phyloP scores from a whole-genome alignment of 2,329 filamentous ascomycete genomes.

The Neocucurbitaria cava region DNA sequence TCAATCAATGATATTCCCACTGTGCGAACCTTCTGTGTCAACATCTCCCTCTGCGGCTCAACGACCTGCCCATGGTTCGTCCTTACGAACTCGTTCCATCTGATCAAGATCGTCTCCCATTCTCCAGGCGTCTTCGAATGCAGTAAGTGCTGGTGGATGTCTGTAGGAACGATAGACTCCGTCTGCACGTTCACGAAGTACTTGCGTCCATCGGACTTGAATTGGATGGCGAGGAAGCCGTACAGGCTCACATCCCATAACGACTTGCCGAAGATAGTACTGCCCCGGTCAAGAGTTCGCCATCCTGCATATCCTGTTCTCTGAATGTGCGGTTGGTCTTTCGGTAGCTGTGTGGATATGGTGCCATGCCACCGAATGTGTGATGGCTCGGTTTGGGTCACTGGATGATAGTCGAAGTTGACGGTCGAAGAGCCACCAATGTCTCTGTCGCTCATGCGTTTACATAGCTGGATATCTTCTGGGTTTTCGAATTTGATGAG shows the following conservation, averaged over 20 bases:
- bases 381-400: conserved; percentile 58
- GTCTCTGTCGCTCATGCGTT: conserved; percentile 84
- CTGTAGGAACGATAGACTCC: conserved; percentile 90
- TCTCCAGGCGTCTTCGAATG: conserved; percentile 79
- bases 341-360: conserved; percentile 86
- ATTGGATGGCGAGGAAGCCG: conserved; percentile 81
- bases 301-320: conserved; percentile 89
- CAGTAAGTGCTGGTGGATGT: conserved; percentile 92
- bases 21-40: conserved; percentile 83
- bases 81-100: conserved; percentile 90
- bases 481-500: conserved; percentile 68
- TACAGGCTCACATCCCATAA: conserved; percentile 93
- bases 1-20: conserved; percentile 91
- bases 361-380: conserved; percentile 85
- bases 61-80: conserved; percentile 93
- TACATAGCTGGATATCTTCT: conserved; percentile 58
- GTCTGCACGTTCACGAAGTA: conserved; percentile 98
- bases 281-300: conserved; percentile 77
- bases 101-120: conserved; percentile 95
- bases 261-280: conserved; percentile 84
- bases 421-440: conserved; percentile 86
- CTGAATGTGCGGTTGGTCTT: conserved; percentile 74
- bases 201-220: conserved; percentile 88
- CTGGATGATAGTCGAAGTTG: conserved; percentile 69
- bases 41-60: conserved; percentile 89